Evolutionary conservation across 176 grass and related monocot species (phyloP).

Genomic region (Bothriochloa decipiens): DNA sequence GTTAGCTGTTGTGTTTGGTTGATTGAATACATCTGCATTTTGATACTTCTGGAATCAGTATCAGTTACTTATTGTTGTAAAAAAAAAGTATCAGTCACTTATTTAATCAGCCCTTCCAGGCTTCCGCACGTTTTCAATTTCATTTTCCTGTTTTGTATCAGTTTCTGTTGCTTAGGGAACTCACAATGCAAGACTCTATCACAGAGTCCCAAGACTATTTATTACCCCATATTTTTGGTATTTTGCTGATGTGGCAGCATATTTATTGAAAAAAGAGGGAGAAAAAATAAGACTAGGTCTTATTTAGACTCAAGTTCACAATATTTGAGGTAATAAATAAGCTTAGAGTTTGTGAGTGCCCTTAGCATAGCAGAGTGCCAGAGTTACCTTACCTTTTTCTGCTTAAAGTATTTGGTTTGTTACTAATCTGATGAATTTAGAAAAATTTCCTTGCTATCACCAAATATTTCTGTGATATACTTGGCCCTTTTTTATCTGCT

Average conservation of each 20-base stretch:
- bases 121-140: background rate
- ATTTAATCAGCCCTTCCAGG: background rate
- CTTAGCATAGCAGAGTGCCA: background rate
- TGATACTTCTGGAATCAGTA: background rate
- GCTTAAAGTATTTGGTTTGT: background rate
- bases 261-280: too few relatives aligned
- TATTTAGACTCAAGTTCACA: too few relatives aligned
- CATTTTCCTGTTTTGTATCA: background rate
- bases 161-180: background rate
- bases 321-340: too few relatives aligned
- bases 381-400: background rate
- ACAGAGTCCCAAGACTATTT: too few relatives aligned
- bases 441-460: background rate
- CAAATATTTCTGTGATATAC: background rate
- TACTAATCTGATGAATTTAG: background rate
- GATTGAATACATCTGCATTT: background rate
- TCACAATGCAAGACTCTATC: too few relatives aligned
- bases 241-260: too few relatives aligned
- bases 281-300: too few relatives aligned
- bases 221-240: too few relatives aligned
- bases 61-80: too few relatives aligned
- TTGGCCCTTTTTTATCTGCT: background rate
- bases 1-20: background rate
- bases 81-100: background rate
- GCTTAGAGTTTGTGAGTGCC: too few relatives aligned